Base-by-base conservation (phyloP, 306 rosid species). In the Quercus alba region DNA sequence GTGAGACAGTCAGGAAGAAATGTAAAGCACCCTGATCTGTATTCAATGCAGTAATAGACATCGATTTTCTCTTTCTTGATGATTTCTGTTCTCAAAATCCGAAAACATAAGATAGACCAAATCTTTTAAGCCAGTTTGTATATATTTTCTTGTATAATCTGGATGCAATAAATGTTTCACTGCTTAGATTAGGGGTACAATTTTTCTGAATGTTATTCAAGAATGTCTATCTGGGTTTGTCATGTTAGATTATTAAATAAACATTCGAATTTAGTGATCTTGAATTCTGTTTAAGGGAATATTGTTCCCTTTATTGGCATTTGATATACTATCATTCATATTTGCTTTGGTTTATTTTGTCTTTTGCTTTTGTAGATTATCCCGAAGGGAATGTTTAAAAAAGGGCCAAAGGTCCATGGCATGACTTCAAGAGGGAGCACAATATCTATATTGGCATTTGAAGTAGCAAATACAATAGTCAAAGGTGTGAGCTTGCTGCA, bases 391-490 rank as follows among this genome's bases (percentile, higher is more conserved):
- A 41, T 41, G 0, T 41, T 41, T 41, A 41, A 41, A 41, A 41
- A 41, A 8, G 46, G 12, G 46, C 7, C 7, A 33, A 33, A 33
- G 38, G 38, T 33, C 7, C 38, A 33, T 33, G 89, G 87, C 72
- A 71, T 74, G 55, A 77, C 86, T 80, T 81, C 94, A 59, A 86
- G 84, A 81, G 94, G 93, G 76, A 79, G 78, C 35, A 94, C 72
- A 56, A 87, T 93, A 66, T 88, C 97, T 58, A 90, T 96, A 61
- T 59, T 96, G 83, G 91, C 98, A n/a, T 96, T 93, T 86, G 99
- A 96, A 89, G 97, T 96, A 62, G 99, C 99, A 57, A 96, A 96
- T 44, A 93, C 98, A 23, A 81, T 96, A 80, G 85, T 86, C 85
- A 96, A 89, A 89, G 97, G 93, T 26, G 81, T 88, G 66, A 82